Conservation (phyloP, 2,329 filamentous ascomycete genomes). For the Thermothelomyces thermophilus region DNA sequence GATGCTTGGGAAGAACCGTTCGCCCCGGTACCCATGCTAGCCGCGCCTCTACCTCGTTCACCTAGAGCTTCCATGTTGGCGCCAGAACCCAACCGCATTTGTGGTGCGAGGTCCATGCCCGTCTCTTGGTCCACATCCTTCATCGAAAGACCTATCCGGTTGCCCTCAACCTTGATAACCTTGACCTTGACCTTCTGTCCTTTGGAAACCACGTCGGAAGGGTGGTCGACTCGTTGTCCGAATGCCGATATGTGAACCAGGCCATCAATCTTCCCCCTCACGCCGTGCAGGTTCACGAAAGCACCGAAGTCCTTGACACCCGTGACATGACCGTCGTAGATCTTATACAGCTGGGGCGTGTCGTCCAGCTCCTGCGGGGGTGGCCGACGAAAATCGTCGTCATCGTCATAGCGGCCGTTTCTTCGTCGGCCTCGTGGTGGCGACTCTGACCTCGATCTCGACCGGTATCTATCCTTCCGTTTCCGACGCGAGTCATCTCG, state of each 20-base stretch:
- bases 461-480: conserved; percentile 37
- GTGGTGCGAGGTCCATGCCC: conserved; percentile 74
- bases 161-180: conserved; percentile 77
- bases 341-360: conserved; percentile 70
- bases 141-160: conserved; percentile 84
- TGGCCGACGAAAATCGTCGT: conserved; percentile 34
- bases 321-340: conserved; percentile 85
- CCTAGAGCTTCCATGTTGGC: conserved; percentile 83
- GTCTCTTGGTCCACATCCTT: conserved; percentile 92
- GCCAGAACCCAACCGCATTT: conserved; percentile 73
- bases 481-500: conserved; percentile 35
- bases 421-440: conserved; percentile 34
- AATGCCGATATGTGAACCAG: conserved; percentile 91
- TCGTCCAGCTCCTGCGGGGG: conserved; percentile 75
- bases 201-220: conserved; percentile 74
- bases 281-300: conserved; percentile 85
- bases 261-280: conserved; percentile 84
- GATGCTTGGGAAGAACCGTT: conserved; percentile 58
- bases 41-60: conserved; percentile 50
- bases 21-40: conserved; percentile 30
- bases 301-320: conserved; percentile 93
- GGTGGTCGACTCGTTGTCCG: conserved; percentile 82
- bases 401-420: conserved; percentile 33
- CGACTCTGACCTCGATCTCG: conserved; percentile 34
- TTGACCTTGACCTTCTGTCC: conserved; percentile 90